Conservation (phyloP, 129 eudicot species). For the Centaurea solstitialis region DNA sequence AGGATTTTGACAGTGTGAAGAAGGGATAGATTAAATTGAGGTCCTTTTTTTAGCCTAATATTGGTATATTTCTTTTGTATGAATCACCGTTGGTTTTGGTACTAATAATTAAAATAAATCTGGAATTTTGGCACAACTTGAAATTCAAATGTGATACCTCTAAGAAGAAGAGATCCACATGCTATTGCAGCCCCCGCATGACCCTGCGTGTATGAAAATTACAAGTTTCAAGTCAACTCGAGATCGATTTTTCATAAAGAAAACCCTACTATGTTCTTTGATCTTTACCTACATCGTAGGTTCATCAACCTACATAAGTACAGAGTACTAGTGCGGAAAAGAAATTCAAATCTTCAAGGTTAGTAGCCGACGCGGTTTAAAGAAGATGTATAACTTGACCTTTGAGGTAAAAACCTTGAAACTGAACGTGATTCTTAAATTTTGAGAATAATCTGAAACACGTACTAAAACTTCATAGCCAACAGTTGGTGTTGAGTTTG, state of each 20-base stretch:
- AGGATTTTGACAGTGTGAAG: slow-evolving; percentile 1
- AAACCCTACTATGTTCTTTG: neutral
- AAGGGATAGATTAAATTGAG: neutral
- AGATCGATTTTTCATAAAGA: neutral
- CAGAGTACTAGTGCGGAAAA: neutral
- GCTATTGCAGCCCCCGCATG: slow-evolving; percentile 94
- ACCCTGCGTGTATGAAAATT: slow-evolving; percentile 52
- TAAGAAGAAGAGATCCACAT: slow-evolving; percentile 85
- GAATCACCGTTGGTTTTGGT: neutral
- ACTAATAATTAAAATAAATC: neutral
- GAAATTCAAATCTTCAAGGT: neutral
- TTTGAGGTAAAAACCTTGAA: neutral
- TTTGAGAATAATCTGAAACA: neutral
- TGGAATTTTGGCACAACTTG: neutral
- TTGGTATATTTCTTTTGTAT: neutral
- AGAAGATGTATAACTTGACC: neutral
- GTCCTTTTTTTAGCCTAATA: neutral
- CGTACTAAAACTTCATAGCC: neutral
- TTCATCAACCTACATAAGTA: slow-evolving; percentile 2
- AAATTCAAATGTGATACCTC: slow-evolving; percentile 46
- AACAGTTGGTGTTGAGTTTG: neutral
- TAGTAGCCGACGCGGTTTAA: neutral
- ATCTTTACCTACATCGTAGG: slow-evolving; percentile 1
- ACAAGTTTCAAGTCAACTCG: neutral
- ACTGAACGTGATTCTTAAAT: neutral